phyloP scores from a whole-genome alignment of 2,329 filamentous ascomycete species.

The Hyphodiscus sp. region DNA sequence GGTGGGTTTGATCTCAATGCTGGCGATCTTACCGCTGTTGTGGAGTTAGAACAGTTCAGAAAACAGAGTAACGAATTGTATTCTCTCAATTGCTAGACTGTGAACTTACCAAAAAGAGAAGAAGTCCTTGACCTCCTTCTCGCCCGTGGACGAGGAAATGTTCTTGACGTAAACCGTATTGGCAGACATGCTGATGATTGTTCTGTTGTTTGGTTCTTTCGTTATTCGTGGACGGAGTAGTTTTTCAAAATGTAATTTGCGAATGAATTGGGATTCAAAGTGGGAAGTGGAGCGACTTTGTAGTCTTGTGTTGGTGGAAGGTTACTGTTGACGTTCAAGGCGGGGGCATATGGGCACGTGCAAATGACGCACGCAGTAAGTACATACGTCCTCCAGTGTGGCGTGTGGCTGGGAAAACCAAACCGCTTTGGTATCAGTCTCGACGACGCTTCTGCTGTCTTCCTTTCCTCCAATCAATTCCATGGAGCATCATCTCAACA shows the following conservation, averaged over 20 bases:
- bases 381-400: no score
- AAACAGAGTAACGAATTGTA: background rate
- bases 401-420: no score
- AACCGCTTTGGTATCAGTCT: no score
- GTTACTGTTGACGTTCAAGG: no score
- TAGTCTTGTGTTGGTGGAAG: no score
- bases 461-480: no score
- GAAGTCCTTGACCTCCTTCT: conserved; percentile 92
- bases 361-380: no score
- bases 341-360: no score
- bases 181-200: conserved; percentile 24
- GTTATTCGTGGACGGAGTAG: background rate
- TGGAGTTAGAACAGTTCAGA: background rate
- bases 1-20: conserved; percentile 64
- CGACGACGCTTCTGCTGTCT: no score
- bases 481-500: no score
- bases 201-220: background rate
- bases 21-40: conserved; percentile 79
- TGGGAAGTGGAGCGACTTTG: no score
- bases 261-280: no score
- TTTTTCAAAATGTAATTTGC: background rate
- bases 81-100: background rate
- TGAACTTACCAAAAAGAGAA: conserved; percentile 85
- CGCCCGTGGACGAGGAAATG: conserved; percentile 73
- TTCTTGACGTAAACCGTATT: conserved; percentile 80